These are phyloP conservation scores for Solanum hybrid DNA, from an alignment of 305 asterid genomes.

Conservation along the genomic window DNA sequence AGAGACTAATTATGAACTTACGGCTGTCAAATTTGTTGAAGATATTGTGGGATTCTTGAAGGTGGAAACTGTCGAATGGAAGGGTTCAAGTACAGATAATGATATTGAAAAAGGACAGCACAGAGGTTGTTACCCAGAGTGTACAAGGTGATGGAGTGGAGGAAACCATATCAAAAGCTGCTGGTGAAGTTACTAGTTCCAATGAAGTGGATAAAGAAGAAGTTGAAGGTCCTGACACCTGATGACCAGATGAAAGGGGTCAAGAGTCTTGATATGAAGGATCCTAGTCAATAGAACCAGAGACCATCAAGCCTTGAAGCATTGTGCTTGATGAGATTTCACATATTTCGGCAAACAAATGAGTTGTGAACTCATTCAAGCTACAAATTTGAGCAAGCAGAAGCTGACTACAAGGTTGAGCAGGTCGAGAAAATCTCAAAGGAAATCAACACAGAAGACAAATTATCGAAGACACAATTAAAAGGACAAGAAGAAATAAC, in stretches of 20 bases:
- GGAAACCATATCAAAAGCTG: not conserved
- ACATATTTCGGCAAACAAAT: not conserved
- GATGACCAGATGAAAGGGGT: slow-evolving; percentile 3
- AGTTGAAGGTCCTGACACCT: slow-evolving; percentile 7
- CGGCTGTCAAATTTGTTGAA: slow-evolving; percentile 6
- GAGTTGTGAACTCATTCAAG: not conserved
- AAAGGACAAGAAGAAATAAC: not conserved
- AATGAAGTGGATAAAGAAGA: not conserved
- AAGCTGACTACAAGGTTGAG: not conserved
- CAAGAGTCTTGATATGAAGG: not conserved
- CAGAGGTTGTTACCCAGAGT: not conserved
- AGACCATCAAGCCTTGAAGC: not conserved
- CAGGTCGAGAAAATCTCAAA: not conserved
- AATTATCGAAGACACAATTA: not conserved
- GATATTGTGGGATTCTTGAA: not conserved
- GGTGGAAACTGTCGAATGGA: not conserved
- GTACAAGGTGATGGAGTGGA: not conserved
- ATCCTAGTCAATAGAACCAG: slow-evolving; percentile 1
- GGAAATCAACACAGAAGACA: not conserved
- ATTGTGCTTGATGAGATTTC: not conserved
- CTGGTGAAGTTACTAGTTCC: not conserved
- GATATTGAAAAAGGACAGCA: slow-evolving; percentile 3
- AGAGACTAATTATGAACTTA: slow-evolving; percentile 1
- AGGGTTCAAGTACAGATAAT: not conserved
- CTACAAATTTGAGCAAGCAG: not conserved